These are phyloP conservation scores for Zoysia pacifica DNA, from an alignment of 176 grass and related monocot species.

Conservation along the genomic window DNA sequence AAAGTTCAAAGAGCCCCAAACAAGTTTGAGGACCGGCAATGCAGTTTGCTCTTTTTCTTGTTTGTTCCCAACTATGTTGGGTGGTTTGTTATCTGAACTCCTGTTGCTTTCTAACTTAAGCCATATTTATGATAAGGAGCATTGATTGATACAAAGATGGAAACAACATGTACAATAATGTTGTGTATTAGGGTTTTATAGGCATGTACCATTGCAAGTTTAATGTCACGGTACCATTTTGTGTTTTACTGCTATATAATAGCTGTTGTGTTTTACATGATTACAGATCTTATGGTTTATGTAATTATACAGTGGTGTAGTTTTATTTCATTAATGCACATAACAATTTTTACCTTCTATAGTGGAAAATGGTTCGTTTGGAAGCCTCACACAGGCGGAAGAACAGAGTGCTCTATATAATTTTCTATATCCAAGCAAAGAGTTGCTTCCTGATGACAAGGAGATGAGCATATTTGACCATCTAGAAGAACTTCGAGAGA, in stretches of 20 bases:
- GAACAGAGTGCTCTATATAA: conserved; percentile 63
- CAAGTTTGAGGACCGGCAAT: no score
- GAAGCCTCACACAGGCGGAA: conserved; percentile 48
- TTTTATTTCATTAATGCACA: conserved; percentile 3
- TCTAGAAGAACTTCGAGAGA: conserved; percentile 89
- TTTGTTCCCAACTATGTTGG: not conserved
- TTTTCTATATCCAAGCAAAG: conserved; percentile 93
- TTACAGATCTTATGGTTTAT: conserved; percentile 15
- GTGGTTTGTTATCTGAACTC: not conserved
- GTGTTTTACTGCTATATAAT: not conserved
- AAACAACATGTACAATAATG: no score
- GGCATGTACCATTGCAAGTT: not conserved
- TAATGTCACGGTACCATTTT: not conserved
- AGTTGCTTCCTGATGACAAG: conserved; percentile 92
- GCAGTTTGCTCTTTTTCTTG: not conserved
- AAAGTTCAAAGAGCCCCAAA: no score
- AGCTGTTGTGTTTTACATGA: conserved; percentile 8
- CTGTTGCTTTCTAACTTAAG: not conserved
- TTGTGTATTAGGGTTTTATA: no score
- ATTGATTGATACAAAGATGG: no score
- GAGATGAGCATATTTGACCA: conserved; percentile 99
- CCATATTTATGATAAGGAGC: not conserved
- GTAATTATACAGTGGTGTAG: conserved; percentile 14
- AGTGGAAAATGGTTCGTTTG: conserved; percentile 55
- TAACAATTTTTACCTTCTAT: conserved; percentile 22